These are phyloP conservation scores for Termitomyces bulborhizus DNA, from an alignment of 768 basidiomycete genomes.

Conservation along the genomic window DNA sequence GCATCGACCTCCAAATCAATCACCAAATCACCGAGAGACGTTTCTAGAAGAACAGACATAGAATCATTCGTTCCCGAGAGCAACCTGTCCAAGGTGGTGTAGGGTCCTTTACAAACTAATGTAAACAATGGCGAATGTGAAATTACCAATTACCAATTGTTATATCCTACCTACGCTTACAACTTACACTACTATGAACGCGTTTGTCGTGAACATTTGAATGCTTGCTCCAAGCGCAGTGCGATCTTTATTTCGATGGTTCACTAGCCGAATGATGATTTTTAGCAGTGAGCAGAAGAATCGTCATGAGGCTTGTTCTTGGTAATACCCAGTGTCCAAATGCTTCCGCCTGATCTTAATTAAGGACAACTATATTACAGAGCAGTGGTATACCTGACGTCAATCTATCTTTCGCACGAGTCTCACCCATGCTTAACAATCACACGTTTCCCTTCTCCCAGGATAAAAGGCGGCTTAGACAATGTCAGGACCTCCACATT, in stretches of 20 bases:
- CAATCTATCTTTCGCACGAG: neutral
- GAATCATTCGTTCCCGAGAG: conserved; percentile 1
- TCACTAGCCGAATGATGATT: no score
- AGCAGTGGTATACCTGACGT: neutral
- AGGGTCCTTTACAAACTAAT: neutral
- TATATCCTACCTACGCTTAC: no score
- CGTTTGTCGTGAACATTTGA: no score
- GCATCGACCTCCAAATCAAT: conserved; percentile 90
- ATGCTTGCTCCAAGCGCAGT: no score
- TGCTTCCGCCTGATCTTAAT: no score
- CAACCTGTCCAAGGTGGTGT: no score
- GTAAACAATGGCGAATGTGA: neutral
- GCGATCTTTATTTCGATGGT: no score
- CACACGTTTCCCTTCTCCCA: neutral
- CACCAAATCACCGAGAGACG: conserved; percentile 93
- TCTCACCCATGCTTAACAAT: neutral
- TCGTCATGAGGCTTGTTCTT: no score
- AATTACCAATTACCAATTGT: no score
- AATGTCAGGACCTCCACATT: neutral
- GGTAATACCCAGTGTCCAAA: no score
- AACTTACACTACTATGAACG: no score
- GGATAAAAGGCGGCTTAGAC: neutral
- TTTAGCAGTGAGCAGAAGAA: no score
- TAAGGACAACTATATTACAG: neutral
- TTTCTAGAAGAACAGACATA: conserved; percentile 97